These are phyloP conservation scores for Ustilago sp. DNA, from an alignment of 1,284 basidiomycete species.

Conservation along the genomic window DNA sequence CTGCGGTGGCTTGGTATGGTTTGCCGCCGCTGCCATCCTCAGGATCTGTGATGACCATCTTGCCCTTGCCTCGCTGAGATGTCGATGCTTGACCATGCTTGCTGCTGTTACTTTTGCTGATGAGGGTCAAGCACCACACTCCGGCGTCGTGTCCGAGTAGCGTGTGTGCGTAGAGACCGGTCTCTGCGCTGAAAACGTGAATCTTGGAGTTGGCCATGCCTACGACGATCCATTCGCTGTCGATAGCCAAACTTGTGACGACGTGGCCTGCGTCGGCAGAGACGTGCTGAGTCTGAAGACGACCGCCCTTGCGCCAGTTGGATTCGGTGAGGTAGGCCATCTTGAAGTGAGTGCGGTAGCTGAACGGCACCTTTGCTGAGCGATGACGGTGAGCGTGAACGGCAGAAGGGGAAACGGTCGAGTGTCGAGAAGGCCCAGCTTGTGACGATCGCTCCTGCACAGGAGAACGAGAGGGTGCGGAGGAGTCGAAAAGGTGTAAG, in stretches of 20 bases:
- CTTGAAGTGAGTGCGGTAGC: constrained; percentile 81
- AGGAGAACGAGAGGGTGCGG: constrained; percentile 1
- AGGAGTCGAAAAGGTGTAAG: constrained; percentile 19
- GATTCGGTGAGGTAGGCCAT: constrained; percentile 80
- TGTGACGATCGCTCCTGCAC: constrained; percentile 17
- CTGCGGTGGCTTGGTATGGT: constrained; percentile 46
- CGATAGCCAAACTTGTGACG: constrained; percentile 87
- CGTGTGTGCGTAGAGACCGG: constrained; percentile 81
- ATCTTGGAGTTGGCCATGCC: constrained; percentile 90
- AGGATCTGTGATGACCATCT: constrained; percentile 52
- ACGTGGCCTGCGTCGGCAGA: constrained; percentile 76
- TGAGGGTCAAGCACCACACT: constrained; percentile 90
- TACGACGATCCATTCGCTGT: constrained; percentile 86
- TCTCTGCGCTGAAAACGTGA: constrained; percentile 84
- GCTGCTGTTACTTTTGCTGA: constrained; percentile 54
- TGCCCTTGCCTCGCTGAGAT: constrained; percentile 35
- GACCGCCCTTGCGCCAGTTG: constrained; percentile 87
- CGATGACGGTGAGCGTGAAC: constrained; percentile 30
- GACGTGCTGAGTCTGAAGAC: constrained; percentile 80
- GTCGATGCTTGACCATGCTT: constrained; percentile 8
- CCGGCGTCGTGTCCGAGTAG: constrained; percentile 87
- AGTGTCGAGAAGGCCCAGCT: constrained; percentile 25
- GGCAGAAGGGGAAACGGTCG: constrained; percentile 14
- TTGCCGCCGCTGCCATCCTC: constrained; percentile 53
- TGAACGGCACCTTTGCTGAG: constrained; percentile 70